Percentiles rank a stretch among this genome's conserved stretches.
These are phyloP conservation scores for Harringtonia aguacate DNA, from an alignment of 2,329 filamentous ascomycete genomes.

Conservation along the genomic window DNA sequence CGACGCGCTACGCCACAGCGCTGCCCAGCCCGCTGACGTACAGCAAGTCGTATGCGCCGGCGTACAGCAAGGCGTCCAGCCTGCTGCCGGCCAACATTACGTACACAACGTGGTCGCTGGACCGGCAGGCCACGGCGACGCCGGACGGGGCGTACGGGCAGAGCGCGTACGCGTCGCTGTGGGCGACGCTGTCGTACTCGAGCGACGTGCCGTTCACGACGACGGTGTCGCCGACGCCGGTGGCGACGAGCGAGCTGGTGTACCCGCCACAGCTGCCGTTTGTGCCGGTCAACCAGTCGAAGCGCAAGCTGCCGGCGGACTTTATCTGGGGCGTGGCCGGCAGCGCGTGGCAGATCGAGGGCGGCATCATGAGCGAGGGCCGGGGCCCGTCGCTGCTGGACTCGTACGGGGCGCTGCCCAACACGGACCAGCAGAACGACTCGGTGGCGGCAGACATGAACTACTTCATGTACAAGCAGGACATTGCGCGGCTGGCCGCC, in stretches of 20 bases:
- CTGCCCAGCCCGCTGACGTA: too few relatives aligned
- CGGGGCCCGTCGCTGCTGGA: slow-evolving; percentile 32
- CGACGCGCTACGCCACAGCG: too few relatives aligned
- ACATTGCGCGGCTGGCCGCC: slow-evolving; percentile 39
- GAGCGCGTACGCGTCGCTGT: slow-evolving; percentile 25
- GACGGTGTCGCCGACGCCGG: slow-evolving; percentile 42
- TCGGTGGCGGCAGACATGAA: slow-evolving; percentile 34
- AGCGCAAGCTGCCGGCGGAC: slow-evolving; percentile 34
- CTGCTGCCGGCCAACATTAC: too few relatives aligned
- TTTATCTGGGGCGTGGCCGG: slow-evolving; percentile 39
- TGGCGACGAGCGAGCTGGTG: slow-evolving; percentile 42
- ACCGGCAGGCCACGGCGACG: slow-evolving; percentile 22
- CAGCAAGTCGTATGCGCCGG: too few relatives aligned
- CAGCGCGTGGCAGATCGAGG: slow-evolving; percentile 33
- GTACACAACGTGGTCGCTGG: too few relatives aligned
- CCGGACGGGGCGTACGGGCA: slow-evolving; percentile 25
- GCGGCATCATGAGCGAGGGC: slow-evolving; percentile 32
- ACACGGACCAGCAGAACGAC: slow-evolving; percentile 13
- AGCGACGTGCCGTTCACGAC: slow-evolving; percentile 19
- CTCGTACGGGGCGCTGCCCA: too few relatives aligned
- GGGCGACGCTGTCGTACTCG: slow-evolving; percentile 23
- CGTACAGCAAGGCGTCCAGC: too few relatives aligned
- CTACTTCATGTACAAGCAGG: slow-evolving; percentile 46
- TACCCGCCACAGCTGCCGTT: slow-evolving; percentile 43
- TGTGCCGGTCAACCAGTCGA: slow-evolving; percentile 33